Percentiles rank a stretch among this genome's conserved stretches.
Evolutionary conservation across 1,284 basidiomycete genomes (phyloP).

Genomic region (Boletus hoseneyae): DNA sequence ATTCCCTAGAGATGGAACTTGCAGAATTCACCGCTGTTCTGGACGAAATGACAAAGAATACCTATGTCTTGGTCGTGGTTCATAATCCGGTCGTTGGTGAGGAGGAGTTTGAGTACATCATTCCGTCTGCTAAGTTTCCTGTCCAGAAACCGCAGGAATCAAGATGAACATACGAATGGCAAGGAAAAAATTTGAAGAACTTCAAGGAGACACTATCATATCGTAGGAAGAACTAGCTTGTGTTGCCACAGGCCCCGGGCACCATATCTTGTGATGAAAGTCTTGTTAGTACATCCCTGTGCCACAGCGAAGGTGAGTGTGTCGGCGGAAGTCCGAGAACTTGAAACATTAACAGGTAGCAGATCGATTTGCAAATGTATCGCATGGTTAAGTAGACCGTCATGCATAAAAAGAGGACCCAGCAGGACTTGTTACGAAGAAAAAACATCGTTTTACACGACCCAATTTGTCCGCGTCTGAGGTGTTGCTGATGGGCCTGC

Average conservation of each 20-base stretch:
- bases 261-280: no score
- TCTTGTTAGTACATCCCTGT: background rate
- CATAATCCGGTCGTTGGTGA: conserved; percentile 84
- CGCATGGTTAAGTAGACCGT: background rate
- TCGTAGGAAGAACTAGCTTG: conserved; percentile 13
- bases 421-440: background rate
- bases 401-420: background rate
- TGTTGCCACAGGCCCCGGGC: no score
- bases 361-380: background rate
- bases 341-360: background rate
- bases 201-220: conserved; percentile 58
- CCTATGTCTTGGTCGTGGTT: conserved; percentile 88
- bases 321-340: background rate
- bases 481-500: no score
- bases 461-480: no score
- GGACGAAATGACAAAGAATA: conserved; percentile 92
- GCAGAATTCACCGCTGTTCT: conserved; percentile 89
- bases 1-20: conserved; percentile 77
- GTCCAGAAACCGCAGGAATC: conserved; percentile 76
- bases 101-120: conserved; percentile 30
- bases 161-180: conserved; percentile 82
- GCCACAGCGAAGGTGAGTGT: conserved; percentile 1
- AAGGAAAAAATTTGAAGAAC: conserved; percentile 77
- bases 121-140: background rate
- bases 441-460: background rate